A percentile compares a stretch with the other conserved stretches of the same genome.
Evolutionary conservation across 768 basidiomycete genomes (phyloP).

Genomic region (Porphyrellus cyaneotinctus): DNA sequence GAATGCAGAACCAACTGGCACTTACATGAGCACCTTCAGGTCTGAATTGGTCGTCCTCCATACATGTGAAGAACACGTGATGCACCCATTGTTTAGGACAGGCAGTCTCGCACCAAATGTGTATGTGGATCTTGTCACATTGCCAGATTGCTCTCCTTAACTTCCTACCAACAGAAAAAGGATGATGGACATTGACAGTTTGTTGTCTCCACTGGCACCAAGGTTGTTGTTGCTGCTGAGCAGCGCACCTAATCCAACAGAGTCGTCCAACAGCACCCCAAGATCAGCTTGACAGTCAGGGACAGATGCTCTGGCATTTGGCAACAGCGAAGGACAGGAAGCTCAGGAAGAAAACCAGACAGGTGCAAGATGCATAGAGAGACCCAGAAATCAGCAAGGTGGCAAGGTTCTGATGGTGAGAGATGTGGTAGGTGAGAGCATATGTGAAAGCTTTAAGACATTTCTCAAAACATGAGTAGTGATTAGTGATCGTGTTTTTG

Average conservation of each 20-base stretch:
- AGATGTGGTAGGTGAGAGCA: constrained; percentile 94
- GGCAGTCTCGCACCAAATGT: constrained; percentile 39
- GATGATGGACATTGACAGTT: constrained; percentile 54
- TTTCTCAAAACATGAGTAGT: constrained; percentile 83
- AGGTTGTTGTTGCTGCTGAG: constrained; percentile 52
- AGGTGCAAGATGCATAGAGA: constrained; percentile 44
- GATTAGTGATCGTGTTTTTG: neutral
- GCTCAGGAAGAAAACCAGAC: constrained; percentile 37
- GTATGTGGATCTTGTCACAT: constrained; percentile 23
- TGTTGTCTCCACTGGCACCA: constrained; percentile 54
- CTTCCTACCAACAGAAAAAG: constrained; percentile 7
- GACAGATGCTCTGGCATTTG: constrained; percentile 52
- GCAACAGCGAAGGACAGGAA: constrained; percentile 47
- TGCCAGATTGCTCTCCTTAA: constrained; percentile 20
- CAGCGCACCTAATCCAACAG: constrained; percentile 40
- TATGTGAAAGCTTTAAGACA: constrained; percentile 85
- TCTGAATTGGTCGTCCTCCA: too few relatives aligned
- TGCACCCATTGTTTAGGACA: constrained; percentile 35
- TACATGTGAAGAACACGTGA: constrained; percentile 18
- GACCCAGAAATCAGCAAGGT: constrained; percentile 39
- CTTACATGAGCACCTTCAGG: too few relatives aligned
- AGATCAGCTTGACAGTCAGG: constrained; percentile 36
- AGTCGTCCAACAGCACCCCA: constrained; percentile 35
- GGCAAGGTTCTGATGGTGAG: constrained; percentile 81
- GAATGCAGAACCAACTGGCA: too few relatives aligned